Base-by-base conservation (phyloP, 2,329 filamentous ascomycete species). In the Hymenoscyphus linearis region DNA sequence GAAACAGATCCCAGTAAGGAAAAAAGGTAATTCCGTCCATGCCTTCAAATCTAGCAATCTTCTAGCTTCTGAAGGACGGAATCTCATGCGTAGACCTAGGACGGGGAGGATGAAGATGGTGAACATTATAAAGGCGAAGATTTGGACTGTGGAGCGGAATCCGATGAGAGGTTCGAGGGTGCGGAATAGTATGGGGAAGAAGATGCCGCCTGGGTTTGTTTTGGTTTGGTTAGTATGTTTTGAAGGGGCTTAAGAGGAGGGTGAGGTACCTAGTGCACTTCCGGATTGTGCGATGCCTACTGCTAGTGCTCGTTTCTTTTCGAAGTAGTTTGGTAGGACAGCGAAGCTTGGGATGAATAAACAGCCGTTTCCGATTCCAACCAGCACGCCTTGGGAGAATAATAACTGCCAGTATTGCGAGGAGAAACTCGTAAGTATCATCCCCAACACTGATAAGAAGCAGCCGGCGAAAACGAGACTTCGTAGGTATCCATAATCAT, bases 91-190 rank as follows among this genome's bases (percentile, higher is more conserved):
- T 12, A 80, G 62, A 14, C 74, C 67, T 2, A 66, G 25, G 77
- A 68, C 16, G 18, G 64, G 52, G 18, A 71, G 70, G 4, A 71
- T 64, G 27, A 73, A 69, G 36, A 62, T 69, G 16, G 66, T 71
- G 16, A 79, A 66, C 25, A 75, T 71, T 25, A 81, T 69, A 62
- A 81, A 78, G 0, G 75, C 78, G 36, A 82, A 70, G 7, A 75
- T 70, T 12, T 77, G 71, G 25, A 78, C 70, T 0, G 78, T 74
- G 76, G 76, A 78, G 1, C 64, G 68, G 64, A 78, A 79, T 3
- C 76, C 77, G 37, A 78, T 70, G 14, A 60, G 62, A 2, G 71
- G 70, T 2, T 78, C 60, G 6, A 79, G 64, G 40, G 71, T 66
- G 31, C 76, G 72, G 4, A 77, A 70, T n/a, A 80, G 71, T 22